phyloP scores from a whole-genome alignment of 176 grass and related monocot genomes.

The Alloteropsis semialata region DNA sequence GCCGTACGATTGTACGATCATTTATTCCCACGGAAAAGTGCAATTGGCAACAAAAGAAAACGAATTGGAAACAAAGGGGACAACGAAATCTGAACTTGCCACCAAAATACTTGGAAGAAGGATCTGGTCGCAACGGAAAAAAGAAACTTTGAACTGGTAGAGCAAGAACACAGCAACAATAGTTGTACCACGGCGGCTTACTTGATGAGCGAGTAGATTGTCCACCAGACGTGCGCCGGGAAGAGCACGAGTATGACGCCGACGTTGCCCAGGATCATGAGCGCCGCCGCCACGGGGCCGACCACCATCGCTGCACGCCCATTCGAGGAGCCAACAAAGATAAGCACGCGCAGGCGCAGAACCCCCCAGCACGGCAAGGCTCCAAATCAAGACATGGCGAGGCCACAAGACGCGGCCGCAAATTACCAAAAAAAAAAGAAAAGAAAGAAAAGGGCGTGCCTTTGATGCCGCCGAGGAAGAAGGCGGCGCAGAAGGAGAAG shows the following conservation, averaged over 20 bases:
- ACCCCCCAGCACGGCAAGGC: neutral
- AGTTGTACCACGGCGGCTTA: conserved; percentile 29
- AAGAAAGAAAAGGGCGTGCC: conserved; percentile 38
- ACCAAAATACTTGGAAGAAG: neutral
- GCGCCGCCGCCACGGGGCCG: conserved; percentile 71
- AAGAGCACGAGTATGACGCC: conserved; percentile 75
- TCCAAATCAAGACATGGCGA: neutral
- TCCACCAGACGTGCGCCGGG: conserved; percentile 88
- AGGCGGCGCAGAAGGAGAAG: conserved; percentile 82
- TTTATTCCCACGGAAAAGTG: neutral
- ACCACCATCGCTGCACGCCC: conserved; percentile 67
- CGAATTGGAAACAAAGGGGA: neutral
- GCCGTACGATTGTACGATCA: neutral
- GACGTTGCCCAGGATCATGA: conserved; percentile 76
- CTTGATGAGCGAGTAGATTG: conserved; percentile 76
- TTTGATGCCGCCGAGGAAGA: conserved; percentile 91
- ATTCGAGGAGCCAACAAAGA: neutral
- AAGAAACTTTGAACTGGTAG: neutral
- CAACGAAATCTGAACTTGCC: neutral
- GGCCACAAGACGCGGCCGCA: neutral
- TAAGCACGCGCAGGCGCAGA: neutral
- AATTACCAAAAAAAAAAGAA: neutral
- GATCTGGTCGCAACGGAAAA: neutral
- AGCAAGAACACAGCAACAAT: neutral
- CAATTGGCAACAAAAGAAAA: neutral